Conservation (phyloP, 225 moss, liverwort and hornwort genomes). For the Anthoceros angustus region DNA sequence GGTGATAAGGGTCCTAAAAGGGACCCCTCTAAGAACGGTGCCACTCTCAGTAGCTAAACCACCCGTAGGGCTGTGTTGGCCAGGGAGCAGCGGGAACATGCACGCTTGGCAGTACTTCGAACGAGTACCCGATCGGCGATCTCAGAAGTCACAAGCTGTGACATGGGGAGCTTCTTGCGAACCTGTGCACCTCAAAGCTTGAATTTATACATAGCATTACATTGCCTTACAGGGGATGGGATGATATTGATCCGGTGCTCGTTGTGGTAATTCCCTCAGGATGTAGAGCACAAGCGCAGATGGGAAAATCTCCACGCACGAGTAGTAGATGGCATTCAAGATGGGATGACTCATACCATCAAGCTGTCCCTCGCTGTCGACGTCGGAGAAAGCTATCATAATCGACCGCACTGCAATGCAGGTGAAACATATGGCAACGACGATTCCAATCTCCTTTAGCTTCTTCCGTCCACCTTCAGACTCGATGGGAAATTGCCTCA, state of each 20-base stretch:
- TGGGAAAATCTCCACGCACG: constrained; percentile 88
- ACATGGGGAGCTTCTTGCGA: constrained; percentile 11
- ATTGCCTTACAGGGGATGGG: constrained; percentile 42
- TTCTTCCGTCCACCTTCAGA: constrained; percentile 93
- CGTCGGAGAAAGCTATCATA: constrained; percentile 86
- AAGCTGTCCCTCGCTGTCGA: constrained; percentile 82
- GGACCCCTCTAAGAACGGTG: too few species aligned
- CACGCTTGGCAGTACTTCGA: too few species aligned
- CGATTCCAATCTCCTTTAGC: constrained; percentile 83
- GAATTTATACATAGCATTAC: constrained; percentile 9
- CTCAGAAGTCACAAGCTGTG: too few species aligned
- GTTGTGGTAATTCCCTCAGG: constrained; percentile 83
- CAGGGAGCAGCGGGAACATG: too few species aligned
- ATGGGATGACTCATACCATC: constrained; percentile 93
- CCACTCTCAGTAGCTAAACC: too few species aligned
- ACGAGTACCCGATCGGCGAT: too few species aligned
- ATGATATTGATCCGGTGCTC: constrained; percentile 54
- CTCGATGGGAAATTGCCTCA: constrained; percentile 95
- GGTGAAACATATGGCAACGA: constrained; percentile 91
- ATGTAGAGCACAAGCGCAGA: constrained; percentile 91
- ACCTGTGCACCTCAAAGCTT: constrained; percentile 18
- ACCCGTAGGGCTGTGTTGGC: too few species aligned
- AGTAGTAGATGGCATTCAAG: constrained; percentile 83
- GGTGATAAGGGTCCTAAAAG: too few species aligned
- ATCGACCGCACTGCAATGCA: constrained; percentile 94